Percentiles rank a stretch among this genome's conserved stretches.
Evolutionary conservation across 495 filamentous ascomycete genomes (phyloP).

Genomic region (Trichocladium uniseriatum): DNA sequence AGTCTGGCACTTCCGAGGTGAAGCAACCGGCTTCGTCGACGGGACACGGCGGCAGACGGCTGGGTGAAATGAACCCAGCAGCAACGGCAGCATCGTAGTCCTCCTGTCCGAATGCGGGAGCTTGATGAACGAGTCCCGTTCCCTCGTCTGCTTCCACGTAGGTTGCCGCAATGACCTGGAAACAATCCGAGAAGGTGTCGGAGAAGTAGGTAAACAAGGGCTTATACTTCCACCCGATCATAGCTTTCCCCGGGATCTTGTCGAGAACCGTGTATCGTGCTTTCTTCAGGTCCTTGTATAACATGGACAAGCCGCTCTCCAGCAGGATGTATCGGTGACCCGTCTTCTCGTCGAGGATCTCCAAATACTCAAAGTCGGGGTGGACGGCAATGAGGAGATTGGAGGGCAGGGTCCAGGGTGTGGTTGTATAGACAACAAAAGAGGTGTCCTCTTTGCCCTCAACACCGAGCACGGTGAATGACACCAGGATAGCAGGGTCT

Average conservation of each 20-base stretch:
- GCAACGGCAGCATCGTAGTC: conserved; percentile 76
- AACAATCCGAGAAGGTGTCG: conserved; percentile 80
- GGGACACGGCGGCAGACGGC: conserved; percentile 73
- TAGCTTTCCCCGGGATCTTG: conserved; percentile 66
- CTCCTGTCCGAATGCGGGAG: conserved; percentile 85
- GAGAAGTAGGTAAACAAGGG: conserved; percentile 85
- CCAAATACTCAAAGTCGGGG: conserved; percentile 81
- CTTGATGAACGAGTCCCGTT: conserved; percentile 84
- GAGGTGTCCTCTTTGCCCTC: conserved; percentile 54
- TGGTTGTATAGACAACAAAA: conserved; percentile 80
- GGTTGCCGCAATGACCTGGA: conserved; percentile 66
- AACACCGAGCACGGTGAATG: conserved; percentile 68
- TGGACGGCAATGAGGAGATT: conserved; percentile 69
- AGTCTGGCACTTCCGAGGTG: conserved; percentile 67
- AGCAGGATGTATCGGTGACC: conserved; percentile 74
- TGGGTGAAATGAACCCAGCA: conserved; percentile 61
- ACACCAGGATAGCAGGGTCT: conserved; percentile 75
- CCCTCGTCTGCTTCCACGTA: conserved; percentile 85
- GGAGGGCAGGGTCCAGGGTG: conserved; percentile 86
- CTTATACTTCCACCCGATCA: conserved; percentile 81
- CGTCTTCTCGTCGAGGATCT: conserved; percentile 68
- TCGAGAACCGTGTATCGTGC: conserved; percentile 76
- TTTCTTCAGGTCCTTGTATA: conserved; percentile 91
- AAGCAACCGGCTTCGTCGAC: conserved; percentile 72
- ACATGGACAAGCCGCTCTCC: conserved; percentile 63